These are phyloP conservation scores for Malassezia dermatis DNA, from an alignment of 1,284 basidiomycete species.

Conservation along the genomic window DNA sequence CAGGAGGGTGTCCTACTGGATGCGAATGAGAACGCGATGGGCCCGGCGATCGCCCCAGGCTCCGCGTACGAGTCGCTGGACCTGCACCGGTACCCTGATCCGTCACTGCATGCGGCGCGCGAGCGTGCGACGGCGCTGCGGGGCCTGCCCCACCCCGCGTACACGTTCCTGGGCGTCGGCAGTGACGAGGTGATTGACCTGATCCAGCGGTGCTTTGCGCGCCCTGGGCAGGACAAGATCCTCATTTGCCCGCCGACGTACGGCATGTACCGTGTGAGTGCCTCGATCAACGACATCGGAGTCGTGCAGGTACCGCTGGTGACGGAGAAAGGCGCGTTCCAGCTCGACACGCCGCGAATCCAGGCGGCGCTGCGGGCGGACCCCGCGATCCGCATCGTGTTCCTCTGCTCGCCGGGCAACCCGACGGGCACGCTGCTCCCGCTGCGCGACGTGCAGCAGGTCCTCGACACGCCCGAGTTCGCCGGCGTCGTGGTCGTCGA, in stretches of 20 bases:
- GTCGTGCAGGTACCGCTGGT: slow-evolving; percentile 71
- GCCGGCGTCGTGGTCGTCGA: slow-evolving; percentile 87
- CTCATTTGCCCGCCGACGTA: slow-evolving; percentile 72
- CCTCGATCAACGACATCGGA: slow-evolving; percentile 84
- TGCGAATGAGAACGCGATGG: slow-evolving; percentile 91
- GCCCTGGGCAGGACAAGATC: slow-evolving; percentile 66
- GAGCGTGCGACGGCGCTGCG: slow-evolving; percentile 59
- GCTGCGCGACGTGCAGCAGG: slow-evolving; percentile 58
- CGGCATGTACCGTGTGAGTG: slow-evolving; percentile 92
- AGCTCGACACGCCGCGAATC: slow-evolving; percentile 51
- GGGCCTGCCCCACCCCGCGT: slow-evolving; percentile 39
- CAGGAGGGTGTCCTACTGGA: slow-evolving; percentile 85
- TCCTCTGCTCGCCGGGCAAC: slow-evolving; percentile 94
- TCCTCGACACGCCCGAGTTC: slow-evolving; percentile 71
- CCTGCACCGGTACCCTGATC: slow-evolving; percentile 77
- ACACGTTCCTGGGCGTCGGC: slow-evolving; percentile 89
- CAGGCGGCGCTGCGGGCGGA: slow-evolving; percentile 25
- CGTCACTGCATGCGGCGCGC: slow-evolving; percentile 71
- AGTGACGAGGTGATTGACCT: slow-evolving; percentile 95
- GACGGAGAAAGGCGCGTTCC: slow-evolving; percentile 66
- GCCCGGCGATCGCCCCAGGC: slow-evolving; percentile 60
- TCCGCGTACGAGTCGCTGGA: slow-evolving; percentile 14
- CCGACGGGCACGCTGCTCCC: slow-evolving; percentile 84
- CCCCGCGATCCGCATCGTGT: slow-evolving; percentile 68
- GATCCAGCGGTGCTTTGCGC: slow-evolving; percentile 77